Percentiles rank a stretch among this genome's conserved stretches.
phyloP scores from a whole-genome alignment of 2,329 filamentous ascomycete genomes.

The Cladosporium sp. region DNA sequence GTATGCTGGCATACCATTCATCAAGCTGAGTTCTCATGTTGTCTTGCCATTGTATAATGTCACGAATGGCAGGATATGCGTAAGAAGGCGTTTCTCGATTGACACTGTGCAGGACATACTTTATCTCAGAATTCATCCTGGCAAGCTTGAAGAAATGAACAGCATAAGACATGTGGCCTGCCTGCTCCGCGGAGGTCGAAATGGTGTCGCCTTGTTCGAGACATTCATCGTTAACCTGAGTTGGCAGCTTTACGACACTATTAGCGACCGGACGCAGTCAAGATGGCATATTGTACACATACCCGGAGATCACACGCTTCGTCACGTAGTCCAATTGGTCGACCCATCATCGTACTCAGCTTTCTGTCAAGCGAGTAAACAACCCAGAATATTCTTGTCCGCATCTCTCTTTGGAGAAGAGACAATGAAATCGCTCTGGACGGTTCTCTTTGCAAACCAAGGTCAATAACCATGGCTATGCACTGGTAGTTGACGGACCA shows the following conservation, averaged over 20 bases:
- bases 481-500: constrained; percentile 5
- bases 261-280: not conserved
- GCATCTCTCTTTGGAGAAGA: not conserved
- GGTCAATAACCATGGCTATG: constrained; percentile 8
- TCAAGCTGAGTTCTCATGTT: not conserved
- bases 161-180: not conserved
- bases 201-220: not conserved
- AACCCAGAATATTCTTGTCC: constrained; percentile 2
- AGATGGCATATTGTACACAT: not conserved
- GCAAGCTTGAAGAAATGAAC: constrained; percentile 2
- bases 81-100: not conserved
- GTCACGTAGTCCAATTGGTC: not conserved
- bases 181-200: not conserved
- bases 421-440: not conserved
- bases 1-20: not conserved
- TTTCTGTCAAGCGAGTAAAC: constrained; percentile 5
- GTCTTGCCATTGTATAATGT: not conserved
- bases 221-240: not conserved
- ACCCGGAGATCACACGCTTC: constrained; percentile 10
- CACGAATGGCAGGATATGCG: not conserved
- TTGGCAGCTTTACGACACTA: not conserved
- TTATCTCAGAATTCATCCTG: constrained; percentile 6
- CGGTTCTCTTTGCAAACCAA: not conserved
- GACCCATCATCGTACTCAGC: constrained; percentile 2
- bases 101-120: constrained; percentile 12